Conservation (phyloP, 768 basidiomycete genomes). For the Trametes sanguinea region DNA sequence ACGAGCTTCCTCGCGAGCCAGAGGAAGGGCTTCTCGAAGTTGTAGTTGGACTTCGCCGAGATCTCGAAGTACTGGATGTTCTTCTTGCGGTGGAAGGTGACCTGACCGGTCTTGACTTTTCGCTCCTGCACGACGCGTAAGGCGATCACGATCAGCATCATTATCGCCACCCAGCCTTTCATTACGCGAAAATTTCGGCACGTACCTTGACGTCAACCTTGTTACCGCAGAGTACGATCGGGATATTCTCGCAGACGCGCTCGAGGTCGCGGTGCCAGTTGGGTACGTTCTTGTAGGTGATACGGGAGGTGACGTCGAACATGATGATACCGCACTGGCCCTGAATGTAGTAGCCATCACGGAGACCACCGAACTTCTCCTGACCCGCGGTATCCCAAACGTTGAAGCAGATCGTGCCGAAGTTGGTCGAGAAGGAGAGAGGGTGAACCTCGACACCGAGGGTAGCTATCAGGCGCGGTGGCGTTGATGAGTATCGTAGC, state of each 20-base stretch:
- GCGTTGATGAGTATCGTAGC: slow-evolving; percentile 18
- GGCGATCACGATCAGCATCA: slow-evolving; percentile 8
- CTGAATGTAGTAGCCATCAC: slow-evolving; percentile 95
- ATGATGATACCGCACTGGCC: slow-evolving; percentile 99
- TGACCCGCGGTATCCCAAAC: slow-evolving; percentile 99
- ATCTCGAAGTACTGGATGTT: slow-evolving; percentile 99
- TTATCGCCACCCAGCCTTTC: not conserved
- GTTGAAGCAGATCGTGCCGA: slow-evolving; percentile 98
- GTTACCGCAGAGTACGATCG: slow-evolving; percentile 99
- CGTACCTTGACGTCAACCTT: slow-evolving; percentile 98
- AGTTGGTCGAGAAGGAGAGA: slow-evolving; percentile 94
- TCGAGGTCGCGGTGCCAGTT: slow-evolving; percentile 99
- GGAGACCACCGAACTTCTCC: slow-evolving; percentile 99
- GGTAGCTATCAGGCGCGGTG: slow-evolving; percentile 63
- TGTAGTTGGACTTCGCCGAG: slow-evolving; percentile 99
- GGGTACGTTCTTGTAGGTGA: slow-evolving; percentile 99
- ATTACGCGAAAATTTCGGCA: slow-evolving; percentile 8
- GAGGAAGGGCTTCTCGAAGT: slow-evolving; percentile 99
- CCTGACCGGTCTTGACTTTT: slow-evolving; percentile 98
- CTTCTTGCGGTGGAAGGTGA: slow-evolving; percentile 99
- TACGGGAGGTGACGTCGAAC: slow-evolving; percentile 99
- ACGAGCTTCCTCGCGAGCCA: slow-evolving; percentile 99
- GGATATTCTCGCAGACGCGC: slow-evolving; percentile 99
- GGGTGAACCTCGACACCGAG: slow-evolving; percentile 99
- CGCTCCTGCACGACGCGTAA: slow-evolving; percentile 68